A percentile compares a stretch with the other conserved stretches of the same genome.
Evolutionary conservation across 352 stramenopile species (phyloP).

Genomic region (Pythium monospermum): DNA sequence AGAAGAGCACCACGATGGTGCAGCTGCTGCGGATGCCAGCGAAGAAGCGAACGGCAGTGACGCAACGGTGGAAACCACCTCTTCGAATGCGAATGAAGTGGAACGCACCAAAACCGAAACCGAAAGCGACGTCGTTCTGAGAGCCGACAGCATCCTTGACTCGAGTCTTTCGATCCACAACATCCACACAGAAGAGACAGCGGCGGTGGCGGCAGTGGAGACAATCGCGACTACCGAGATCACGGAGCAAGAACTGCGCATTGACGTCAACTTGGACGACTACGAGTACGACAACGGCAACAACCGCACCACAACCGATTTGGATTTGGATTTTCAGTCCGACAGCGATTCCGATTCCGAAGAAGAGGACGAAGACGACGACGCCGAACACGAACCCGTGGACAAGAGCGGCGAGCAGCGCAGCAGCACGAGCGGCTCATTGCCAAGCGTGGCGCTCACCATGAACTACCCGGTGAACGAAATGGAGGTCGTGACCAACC

Average conservation of each 20-base stretch:
- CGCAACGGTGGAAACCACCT: background rate
- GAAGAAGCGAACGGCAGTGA: background rate
- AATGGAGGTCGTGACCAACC: slow-evolving; percentile 81
- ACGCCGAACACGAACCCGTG: slow-evolving; percentile 13
- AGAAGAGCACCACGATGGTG: too few relatives aligned
- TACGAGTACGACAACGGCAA: background rate
- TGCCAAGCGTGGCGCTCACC: slow-evolving; percentile 40
- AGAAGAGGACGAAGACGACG: slow-evolving; percentile 18
- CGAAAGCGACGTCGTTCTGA: slow-evolving; percentile 5
- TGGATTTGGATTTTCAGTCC: slow-evolving; percentile 17
- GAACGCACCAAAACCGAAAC: background rate
- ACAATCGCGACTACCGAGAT: background rate
- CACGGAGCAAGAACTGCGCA: slow-evolving; percentile 2
- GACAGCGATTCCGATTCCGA: slow-evolving; percentile 6
- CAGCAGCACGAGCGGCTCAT: background rate
- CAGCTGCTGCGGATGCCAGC: background rate
- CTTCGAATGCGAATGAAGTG: background rate
- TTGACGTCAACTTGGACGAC: slow-evolving; percentile 2
- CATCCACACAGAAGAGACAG: background rate
- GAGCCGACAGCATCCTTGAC: slow-evolving; percentile 12
- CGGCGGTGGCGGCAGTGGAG: background rate
- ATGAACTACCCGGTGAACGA: slow-evolving; percentile 80
- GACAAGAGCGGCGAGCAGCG: slow-evolving; percentile 15
- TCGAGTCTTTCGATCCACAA: background rate
- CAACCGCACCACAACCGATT: background rate